These are phyloP conservation scores for Aureobasidium lini DNA, from an alignment of 2,329 filamentous ascomycete species.

Conservation along the genomic window DNA sequence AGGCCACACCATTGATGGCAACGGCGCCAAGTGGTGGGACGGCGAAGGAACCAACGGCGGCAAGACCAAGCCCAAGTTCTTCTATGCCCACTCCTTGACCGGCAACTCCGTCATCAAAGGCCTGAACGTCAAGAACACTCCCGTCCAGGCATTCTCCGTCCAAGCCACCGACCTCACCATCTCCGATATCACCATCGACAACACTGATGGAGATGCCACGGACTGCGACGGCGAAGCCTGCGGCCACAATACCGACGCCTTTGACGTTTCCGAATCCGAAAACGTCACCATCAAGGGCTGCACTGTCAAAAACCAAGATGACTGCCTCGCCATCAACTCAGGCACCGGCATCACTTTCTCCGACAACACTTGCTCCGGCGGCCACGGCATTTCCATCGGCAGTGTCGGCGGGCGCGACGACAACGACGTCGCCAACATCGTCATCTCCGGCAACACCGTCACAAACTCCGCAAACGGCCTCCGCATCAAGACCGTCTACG, in stretches of 20 bases:
- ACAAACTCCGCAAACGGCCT: slow-evolving; percentile 43
- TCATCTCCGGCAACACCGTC: slow-evolving; percentile 39
- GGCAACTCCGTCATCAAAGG: slow-evolving; percentile 40
- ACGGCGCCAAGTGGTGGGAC: slow-evolving; percentile 55
- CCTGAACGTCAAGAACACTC: slow-evolving; percentile 48
- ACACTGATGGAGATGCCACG: slow-evolving; percentile 47
- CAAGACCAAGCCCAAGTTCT: slow-evolving; percentile 58
- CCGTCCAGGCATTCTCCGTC: slow-evolving; percentile 46
- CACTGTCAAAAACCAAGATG: slow-evolving; percentile 24
- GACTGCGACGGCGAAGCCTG: slow-evolving; percentile 8
- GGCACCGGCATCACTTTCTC: slow-evolving; percentile 37
- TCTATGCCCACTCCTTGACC: slow-evolving; percentile 47
- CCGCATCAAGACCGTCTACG: slow-evolving; percentile 48
- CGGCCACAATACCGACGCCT: slow-evolving; percentile 26
- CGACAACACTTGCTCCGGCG: slow-evolving; percentile 39
- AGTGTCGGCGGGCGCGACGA: slow-evolving; percentile 46
- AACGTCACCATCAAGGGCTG: slow-evolving; percentile 21
- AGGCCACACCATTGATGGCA: slow-evolving; percentile 50
- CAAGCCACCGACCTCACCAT: slow-evolving; percentile 41
- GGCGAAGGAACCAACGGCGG: slow-evolving; percentile 52
- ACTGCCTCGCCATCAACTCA: slow-evolving; percentile 25
- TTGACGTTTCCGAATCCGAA: slow-evolving; percentile 21
- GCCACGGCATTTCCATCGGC: slow-evolving; percentile 49
- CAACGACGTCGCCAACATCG: slow-evolving; percentile 44
- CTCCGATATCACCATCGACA: slow-evolving; percentile 48